Conservation (phyloP, 2,329 filamentous ascomycete species). For the Microcera coccophila region DNA sequence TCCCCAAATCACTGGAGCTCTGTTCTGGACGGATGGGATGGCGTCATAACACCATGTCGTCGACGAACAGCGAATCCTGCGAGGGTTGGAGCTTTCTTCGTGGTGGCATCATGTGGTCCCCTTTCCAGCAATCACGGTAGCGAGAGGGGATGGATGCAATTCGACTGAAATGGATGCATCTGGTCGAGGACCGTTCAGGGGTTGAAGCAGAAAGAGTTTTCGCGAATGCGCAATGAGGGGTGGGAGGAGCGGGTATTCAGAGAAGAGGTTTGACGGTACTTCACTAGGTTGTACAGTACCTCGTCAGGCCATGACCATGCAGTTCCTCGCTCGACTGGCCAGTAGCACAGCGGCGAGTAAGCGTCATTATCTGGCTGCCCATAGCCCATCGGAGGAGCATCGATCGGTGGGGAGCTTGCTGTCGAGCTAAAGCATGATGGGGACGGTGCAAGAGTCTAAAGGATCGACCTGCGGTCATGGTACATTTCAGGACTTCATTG, state of each 20-base stretch:
- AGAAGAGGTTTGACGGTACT: background rate
- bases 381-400: conserved; percentile 19
- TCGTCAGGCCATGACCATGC: background rate
- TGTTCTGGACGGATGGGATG: conserved; percentile 12
- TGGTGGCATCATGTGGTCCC: conserved; percentile 19
- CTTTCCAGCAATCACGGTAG: background rate
- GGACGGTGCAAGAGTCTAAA: background rate
- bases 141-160: conserved; percentile 15
- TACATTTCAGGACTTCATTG: background rate
- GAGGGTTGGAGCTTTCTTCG: conserved; percentile 1
- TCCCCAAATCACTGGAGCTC: conserved; percentile 12
- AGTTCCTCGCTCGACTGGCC: conserved; percentile 4
- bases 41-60: conserved; percentile 21
- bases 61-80: no score
- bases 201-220: conserved; percentile 16
- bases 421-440: background rate
- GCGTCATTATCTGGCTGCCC: conserved; percentile 26
- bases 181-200: conserved; percentile 6
- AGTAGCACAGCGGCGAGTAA: conserved; percentile 28
- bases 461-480: background rate
- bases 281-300: no score
- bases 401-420: conserved; percentile 20
- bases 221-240: background rate
- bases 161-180: conserved; percentile 15
- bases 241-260: background rate